Base-by-base conservation (phyloP, 139 green algal genomes). In the Axilococcus clingmanii region DNA sequence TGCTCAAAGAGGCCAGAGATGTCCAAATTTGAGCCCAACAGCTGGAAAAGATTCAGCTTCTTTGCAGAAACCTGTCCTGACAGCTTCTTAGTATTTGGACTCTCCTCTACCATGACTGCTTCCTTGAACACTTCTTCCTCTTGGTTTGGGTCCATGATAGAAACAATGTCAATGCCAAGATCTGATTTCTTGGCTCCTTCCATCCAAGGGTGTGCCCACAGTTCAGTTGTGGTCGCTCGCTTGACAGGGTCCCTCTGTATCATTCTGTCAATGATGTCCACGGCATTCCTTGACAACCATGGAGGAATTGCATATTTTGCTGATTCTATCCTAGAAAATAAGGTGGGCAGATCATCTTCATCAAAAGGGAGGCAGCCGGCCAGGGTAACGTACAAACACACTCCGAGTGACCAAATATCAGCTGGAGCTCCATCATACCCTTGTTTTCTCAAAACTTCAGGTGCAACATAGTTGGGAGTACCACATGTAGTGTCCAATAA, bases 391-490 rank as follows among this genome's bases (percentile, higher is more conserved):
- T 71, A 80, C 24, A 82, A 56, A 30, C 64, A 40, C 9, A 75
- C 65, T 0, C 75, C 72, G 22, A 86, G 37, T 4, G 75, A 81
- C 75, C 75, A 83, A 9, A 85, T 34, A 43, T 86, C 75, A 1
- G 72, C 76, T 8, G 69, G 48, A 4, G 41, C 61, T 24, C 77
- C 75, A 4, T 44, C 15, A 49, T 86, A 86, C 1, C 59, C 64
- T 31, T 57, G 38, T 25, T 55, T 57, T 16, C 40, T 27, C 27
- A 85, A 59, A 6, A 88, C 80, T 62, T 89, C 79, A 4, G 80
- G 80, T 12, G 81, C 80, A 14, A 78, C 74, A 46, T 89, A 89
- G 58, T 88, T 84, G 20, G 80, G 80, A 2, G 80, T 89, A 40
- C 81, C 81, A 50, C 81, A 89, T 0, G 62, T 74, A 1, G 80